These are phyloP conservation scores for Myxozyma kluyveri DNA, from an alignment of 805 yeast genomes.

Conservation along the genomic window DNA sequence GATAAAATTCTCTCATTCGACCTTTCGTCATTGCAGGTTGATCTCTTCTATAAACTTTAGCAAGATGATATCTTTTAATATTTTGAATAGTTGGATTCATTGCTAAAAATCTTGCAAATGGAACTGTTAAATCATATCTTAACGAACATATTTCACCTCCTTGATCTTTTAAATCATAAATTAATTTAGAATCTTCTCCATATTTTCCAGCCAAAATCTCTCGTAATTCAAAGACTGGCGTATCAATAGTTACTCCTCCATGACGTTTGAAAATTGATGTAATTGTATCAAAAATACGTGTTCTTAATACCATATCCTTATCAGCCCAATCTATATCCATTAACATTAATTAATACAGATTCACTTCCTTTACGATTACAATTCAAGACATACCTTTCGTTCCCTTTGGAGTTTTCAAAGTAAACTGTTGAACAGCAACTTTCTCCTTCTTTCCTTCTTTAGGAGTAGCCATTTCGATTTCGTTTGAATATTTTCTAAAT, in stretches of 20 bases:
- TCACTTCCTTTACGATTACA: not conserved
- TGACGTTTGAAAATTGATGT: slow-evolving; percentile 82
- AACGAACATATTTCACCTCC: slow-evolving; percentile 97
- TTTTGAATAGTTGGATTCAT: slow-evolving; percentile 78
- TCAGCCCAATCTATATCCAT: slow-evolving; percentile 88
- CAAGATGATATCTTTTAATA: slow-evolving; percentile 94
- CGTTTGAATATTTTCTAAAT: no score
- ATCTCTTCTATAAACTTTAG: slow-evolving; percentile 97
- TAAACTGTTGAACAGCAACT: slow-evolving; percentile 58
- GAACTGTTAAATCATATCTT: slow-evolving; percentile 96
- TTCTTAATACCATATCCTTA: slow-evolving; percentile 92
- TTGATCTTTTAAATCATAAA: slow-evolving; percentile 94
- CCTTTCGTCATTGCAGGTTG: slow-evolving; percentile 99
- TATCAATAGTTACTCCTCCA: slow-evolving; percentile 97
- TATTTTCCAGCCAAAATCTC: slow-evolving; percentile 95
- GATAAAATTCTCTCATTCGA: slow-evolving; percentile 98
- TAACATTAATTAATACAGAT: not conserved
- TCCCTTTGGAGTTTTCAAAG: slow-evolving; percentile 93
- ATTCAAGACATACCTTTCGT: slow-evolving; percentile 34
- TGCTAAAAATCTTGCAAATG: slow-evolving; percentile 96
- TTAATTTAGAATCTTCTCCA: slow-evolving; percentile 97
- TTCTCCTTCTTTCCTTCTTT: slow-evolving; percentile 34
- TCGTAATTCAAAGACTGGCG: slow-evolving; percentile 95
- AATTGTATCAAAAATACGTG: slow-evolving; percentile 73
- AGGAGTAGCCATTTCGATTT: no score